Evolutionary conservation across 1,139 yeast genomes (phyloP).

Genomic region (Candida neerlandica): DNA sequence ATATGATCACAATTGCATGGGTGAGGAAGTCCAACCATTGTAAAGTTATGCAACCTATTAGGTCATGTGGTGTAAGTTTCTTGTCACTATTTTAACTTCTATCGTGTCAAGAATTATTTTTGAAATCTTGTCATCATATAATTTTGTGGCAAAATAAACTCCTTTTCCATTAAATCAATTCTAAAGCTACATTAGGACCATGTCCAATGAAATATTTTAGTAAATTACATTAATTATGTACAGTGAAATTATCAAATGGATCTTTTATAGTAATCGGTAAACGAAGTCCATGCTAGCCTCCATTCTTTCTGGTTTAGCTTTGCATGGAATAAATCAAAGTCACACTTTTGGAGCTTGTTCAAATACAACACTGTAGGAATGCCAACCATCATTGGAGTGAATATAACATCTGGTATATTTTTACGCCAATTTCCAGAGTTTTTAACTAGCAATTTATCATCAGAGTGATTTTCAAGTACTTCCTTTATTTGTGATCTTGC

Average conservation of each 20-base stretch:
- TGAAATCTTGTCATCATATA: too few relatives aligned
- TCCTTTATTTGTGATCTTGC: constrained; percentile 36
- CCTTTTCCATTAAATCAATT: too few relatives aligned
- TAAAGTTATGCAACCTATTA: too few relatives aligned
- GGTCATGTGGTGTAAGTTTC: too few relatives aligned
- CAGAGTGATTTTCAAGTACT: constrained; percentile 21
- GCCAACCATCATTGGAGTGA: constrained; percentile 67
- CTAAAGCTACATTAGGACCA: too few relatives aligned
- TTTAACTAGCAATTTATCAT: constrained; percentile 33
- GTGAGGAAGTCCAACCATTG: too few relatives aligned
- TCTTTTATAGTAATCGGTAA: constrained; percentile 52
- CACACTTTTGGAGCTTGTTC: constrained; percentile 58
- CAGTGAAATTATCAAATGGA: constrained; percentile 25
- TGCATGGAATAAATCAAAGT: constrained; percentile 62
- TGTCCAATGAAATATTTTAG: too few relatives aligned
- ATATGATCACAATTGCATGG: too few relatives aligned
- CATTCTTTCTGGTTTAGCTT: constrained; percentile 62
- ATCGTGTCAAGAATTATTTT: too few relatives aligned
- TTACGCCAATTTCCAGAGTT: constrained; percentile 44
- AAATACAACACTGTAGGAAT: constrained; percentile 69
- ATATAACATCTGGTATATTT: constrained; percentile 64
- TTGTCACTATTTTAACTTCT: too few relatives aligned
- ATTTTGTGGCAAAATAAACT: too few relatives aligned
- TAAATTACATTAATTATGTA: neutral
- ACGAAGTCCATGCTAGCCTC: constrained; percentile 72